A percentile compares a stretch with the other conserved stretches of the same genome.
These are phyloP conservation scores for Crotalaria pallida DNA, from an alignment of 306 rosid species.

Conservation along the genomic window DNA sequence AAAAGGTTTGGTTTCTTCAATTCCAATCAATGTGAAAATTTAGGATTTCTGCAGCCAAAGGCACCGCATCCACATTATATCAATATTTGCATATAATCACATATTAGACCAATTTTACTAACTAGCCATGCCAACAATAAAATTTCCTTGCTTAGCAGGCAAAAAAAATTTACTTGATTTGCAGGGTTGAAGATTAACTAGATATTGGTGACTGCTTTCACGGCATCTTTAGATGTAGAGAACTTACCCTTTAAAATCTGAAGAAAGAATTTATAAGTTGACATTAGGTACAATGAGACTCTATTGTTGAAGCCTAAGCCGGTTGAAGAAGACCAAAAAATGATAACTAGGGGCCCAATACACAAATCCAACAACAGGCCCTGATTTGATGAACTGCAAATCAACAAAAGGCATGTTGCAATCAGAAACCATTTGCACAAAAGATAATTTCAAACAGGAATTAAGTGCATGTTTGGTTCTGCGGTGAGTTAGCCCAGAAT, in stretches of 20 bases:
- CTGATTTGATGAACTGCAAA: conserved; percentile 89
- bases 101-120: not conserved
- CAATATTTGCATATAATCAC: conserved; percentile 2
- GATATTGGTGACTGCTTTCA: not conserved
- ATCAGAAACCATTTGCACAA: conserved; percentile 14
- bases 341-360: conserved; percentile 93
- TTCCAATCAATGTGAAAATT: not conserved
- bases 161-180: not conserved
- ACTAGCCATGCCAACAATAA: not conserved
- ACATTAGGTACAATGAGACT: conserved; percentile 30
- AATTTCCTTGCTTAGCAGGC: not conserved
- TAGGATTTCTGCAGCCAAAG: not conserved
- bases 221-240: conserved; percentile 3
- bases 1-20: not conserved
- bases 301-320: conserved; percentile 84
- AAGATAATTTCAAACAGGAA: not conserved
- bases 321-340: conserved; percentile 90
- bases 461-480: no score
- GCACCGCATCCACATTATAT: not conserved
- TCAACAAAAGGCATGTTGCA: conserved; percentile 18
- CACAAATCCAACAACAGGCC: conserved; percentile 95
- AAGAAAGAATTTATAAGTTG: conserved; percentile 41
- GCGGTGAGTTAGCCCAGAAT: no score
- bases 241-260: conserved; percentile 57
- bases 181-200: not conserved